Conservation (phyloP, 148 eudicot species). For the Rhododendron vialii region DNA sequence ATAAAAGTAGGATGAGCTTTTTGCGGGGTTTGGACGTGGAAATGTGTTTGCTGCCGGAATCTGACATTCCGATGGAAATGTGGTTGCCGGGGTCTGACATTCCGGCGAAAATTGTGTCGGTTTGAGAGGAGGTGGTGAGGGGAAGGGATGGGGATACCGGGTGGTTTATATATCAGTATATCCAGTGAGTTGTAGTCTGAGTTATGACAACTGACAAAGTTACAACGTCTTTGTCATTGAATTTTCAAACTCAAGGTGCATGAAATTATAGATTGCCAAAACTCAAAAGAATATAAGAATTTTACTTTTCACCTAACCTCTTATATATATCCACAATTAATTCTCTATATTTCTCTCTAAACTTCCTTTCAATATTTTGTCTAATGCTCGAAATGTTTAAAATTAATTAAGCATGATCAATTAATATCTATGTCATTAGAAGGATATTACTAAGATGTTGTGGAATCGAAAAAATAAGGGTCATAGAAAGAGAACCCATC, state of each 20-base stretch:
- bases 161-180: background rate
- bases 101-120: background rate
- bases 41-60: conserved; percentile 16
- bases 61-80: conserved; percentile 16
- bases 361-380: too few relatives aligned
- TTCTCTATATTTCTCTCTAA: too few relatives aligned
- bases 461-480: too few relatives aligned
- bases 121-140: background rate
- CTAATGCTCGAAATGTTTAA: too few relatives aligned
- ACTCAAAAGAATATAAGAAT: too few relatives aligned
- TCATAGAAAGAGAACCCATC: too few relatives aligned
- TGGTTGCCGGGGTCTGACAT: conserved; percentile 2
- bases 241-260: background rate
- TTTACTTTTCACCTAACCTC: too few relatives aligned
- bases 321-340: too few relatives aligned
- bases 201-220: background rate
- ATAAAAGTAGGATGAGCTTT: conserved; percentile 27
- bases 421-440: too few relatives aligned
- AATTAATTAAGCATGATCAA: too few relatives aligned
- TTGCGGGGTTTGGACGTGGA: conserved; percentile 24
- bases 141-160: background rate
- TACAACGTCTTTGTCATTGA: background rate
- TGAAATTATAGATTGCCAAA: background rate
- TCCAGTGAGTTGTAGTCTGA: background rate
- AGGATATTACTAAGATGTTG: too few relatives aligned